Evolutionary conservation across 495 filamentous ascomycete genomes (phyloP), one percentile per base, ranked within the genome.

Genomic region (Penicillium angulare): DNA sequence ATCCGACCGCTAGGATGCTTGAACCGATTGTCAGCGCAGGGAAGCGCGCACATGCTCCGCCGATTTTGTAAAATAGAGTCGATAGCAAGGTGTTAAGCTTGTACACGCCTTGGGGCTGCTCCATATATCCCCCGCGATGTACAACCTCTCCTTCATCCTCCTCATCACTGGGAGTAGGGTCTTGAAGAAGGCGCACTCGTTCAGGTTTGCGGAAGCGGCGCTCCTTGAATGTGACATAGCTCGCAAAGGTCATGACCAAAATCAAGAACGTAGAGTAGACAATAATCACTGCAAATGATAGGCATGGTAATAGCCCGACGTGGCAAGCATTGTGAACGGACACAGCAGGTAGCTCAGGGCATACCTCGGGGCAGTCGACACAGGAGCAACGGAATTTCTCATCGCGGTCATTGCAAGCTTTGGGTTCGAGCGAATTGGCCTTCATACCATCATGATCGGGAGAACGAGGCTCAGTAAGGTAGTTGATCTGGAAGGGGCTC

Each of bases 401-500:
- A 61, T 97, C 89, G 5, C 86, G 80, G 53, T 88, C 89, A 65
- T 96, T 95, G 74, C 93, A 98, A 42, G 84, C 81, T 64, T 92
- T 92, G 7, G 90, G 80, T 23, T 60, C 78, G 59, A 87, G 82
- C 18, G 85, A 62, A 56, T 81, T 67, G 7, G 89, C 72, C 18
- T 75, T 55, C 88, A 96, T 93, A 18, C 73, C 68, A 8, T 70
- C 61, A 0, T 76, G 67, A 47, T 88, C 83, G 26, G 65, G 52
- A 16, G 64, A 65, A 17, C 64, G 70, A 5, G 87, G 78, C 16
- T 78, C 66, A 2, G 74, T 75, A 8, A 86, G 87, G 61, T 92
- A 98, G 74, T 98, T 89, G 69, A 98, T 93, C 72, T 97, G 95
- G 69, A 98, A 97, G 0, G 93, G 93, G 43, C 90, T 96, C 7